Evolutionary conservation across 2,329 filamentous ascomycete genomes (phyloP).

Genomic region (Colletotrichum abscissum): DNA sequence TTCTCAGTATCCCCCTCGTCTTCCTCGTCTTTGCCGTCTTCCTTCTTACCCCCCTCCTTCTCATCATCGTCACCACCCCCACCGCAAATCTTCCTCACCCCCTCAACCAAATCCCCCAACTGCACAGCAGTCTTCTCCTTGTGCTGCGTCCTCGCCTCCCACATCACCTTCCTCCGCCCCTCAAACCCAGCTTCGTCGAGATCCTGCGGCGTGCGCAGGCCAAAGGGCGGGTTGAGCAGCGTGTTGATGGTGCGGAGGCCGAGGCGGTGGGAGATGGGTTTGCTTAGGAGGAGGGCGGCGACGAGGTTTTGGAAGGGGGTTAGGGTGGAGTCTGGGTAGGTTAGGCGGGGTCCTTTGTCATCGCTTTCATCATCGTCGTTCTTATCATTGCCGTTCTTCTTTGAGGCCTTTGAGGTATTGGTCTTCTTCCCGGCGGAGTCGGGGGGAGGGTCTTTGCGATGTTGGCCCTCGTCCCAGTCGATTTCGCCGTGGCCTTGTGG

Average conservation of each 20-base stretch:
- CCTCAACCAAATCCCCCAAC: constrained; percentile 39
- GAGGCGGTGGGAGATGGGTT: constrained; percentile 55
- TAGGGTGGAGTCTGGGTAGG: constrained; percentile 36
- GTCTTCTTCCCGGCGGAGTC: background rate
- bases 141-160: constrained; percentile 55
- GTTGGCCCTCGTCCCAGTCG: constrained; percentile 2
- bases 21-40: background rate
- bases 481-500: constrained; percentile 6
- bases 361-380: background rate
- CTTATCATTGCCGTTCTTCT: background rate
- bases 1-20: background rate
- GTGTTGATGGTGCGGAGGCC: constrained; percentile 56
- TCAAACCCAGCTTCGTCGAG: constrained; percentile 50
- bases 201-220: constrained; percentile 17
- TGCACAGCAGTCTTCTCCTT: constrained; percentile 57
- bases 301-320: constrained; percentile 57
- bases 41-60: background rate
- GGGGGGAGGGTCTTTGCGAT: background rate
- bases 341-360: background rate
- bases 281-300: constrained; percentile 53
- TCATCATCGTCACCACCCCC: background rate
- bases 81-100: background rate
- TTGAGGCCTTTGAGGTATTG: accelerated
- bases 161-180: constrained; percentile 50
- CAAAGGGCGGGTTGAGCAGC: constrained; percentile 55